Evolutionary conservation across 2,329 filamentous ascomycete species (phyloP), one percentile per base, ranked within the genome.

Genomic region (Lachnellula subtilissima): DNA sequence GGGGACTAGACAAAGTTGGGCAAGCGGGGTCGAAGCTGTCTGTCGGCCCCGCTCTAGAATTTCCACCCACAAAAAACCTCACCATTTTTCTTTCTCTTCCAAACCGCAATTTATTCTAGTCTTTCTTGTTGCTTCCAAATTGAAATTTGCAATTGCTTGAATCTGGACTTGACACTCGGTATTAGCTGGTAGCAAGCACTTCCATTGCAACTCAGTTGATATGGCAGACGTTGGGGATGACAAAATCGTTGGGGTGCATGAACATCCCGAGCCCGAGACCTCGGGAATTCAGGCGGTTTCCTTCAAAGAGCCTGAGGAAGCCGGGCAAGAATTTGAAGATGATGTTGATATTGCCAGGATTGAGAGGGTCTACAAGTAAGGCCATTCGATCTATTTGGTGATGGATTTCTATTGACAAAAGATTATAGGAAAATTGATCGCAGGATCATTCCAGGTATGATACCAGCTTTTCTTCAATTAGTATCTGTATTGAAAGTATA

Each of bases 381-480:
- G 59, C 11, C 35, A 39, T 9, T 36, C 15, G 28, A 25, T 25
- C 46, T 22, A 5, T 28, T 53, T 25, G 22, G 46, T 11, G 3
- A 39, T 17, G 37, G 6, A 9, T 19, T 9, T 3, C 12, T 54
- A 46, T 11, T 50, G 51, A 54, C 47, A 47, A 53, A 39, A 17
- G 15, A 22, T 46, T 17, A 17, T 49, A 65, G 66, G 62, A 83
- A 83, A 70, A 74, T 84, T 36, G 81, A 84, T 61, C 74, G 75
- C n/a, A 74, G 81, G 17, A 83, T 83, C 57, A 76, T 83, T 57
- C 79, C 80, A 62, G 73, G 74, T 74, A 65, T 47, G 40, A 43
- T 19, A 2, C 22, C 28, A 7, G 5, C 6, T 15, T 5, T 22
- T 17, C 43, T 14, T n/a, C 37, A 22, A 50, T n/a, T 23, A 25